Base-by-base conservation (phyloP, 2,329 filamentous ascomycete species). In the Venturia carpophila region DNA sequence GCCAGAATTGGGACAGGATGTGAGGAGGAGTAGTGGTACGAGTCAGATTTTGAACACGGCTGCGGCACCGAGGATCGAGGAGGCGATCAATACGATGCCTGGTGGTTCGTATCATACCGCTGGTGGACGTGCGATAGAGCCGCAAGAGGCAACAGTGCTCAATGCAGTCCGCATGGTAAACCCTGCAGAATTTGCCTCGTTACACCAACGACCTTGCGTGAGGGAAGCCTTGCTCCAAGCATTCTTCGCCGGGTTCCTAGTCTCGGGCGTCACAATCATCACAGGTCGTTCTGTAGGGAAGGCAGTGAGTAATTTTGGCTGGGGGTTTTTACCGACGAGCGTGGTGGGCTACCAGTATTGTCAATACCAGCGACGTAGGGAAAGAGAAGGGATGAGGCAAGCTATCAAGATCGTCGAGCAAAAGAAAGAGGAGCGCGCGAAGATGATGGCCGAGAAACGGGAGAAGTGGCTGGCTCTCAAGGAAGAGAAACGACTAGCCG, bases 131-230 rank as follows among this genome's bases (percentile, higher is more conserved):
- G 9, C 47, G 21, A 5, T 27, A 27, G 27, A 62, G 30, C 39
- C 52, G 27, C 65, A 61, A 65, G 66, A 55, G 66, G 60, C 19
- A 39, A 68, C 47, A 61, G 43, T 49, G 62, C 69, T 74, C 45
- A 86, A 91, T 52, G 89, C 85, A 0, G 79, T 92, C 62, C 83
- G 85, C 67, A 84, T 82, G 60, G 86, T 93, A 67, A 86, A 86
- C 67, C 73, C 81, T 47, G 80, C 87, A 47, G 90, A 93, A 71
- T 89, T 92, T 68, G 75, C 85, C 56, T 84, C 85, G 56, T 80
- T 95, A 64, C 87, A 92, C 74, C 88, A 89, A 75, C 84, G 86
- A 66, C 93, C 93, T 0, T 97, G 94, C 75, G 89, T 91, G 24
- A 83, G 92, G 67, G 88, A 96, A 73, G 88, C 90, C 1, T 80